Evolutionary conservation across 768 basidiomycete genomes (phyloP).

Genomic region (Lepiota venenata): DNA sequence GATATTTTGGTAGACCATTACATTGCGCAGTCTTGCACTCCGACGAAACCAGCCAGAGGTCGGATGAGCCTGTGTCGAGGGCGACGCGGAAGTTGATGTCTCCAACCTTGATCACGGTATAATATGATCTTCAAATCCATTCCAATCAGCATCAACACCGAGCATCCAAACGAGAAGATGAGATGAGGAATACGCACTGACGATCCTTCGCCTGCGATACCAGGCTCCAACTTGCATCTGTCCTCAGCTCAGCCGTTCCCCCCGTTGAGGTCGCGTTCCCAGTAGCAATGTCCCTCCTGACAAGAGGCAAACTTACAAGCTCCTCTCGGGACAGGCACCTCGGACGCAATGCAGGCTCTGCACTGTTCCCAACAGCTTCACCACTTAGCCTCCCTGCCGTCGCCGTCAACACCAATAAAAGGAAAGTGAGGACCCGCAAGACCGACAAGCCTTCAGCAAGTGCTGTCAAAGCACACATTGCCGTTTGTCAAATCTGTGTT

Average conservation of each 20-base stretch:
- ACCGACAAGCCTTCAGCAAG: background rate
- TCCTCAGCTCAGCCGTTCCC: slow-evolving; percentile 12
- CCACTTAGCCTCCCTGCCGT: background rate
- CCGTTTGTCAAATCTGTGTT: background rate
- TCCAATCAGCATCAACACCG: slow-evolving; percentile 8
- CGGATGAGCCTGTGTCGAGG: slow-evolving; percentile 73
- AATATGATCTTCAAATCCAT: slow-evolving; percentile 56
- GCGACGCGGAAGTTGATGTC: slow-evolving; percentile 63
- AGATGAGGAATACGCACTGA: slow-evolving; percentile 30
- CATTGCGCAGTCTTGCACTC: slow-evolving; percentile 56
- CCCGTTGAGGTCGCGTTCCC: background rate
- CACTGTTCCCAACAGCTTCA: background rate
- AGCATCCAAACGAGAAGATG: background rate
- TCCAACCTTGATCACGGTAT: slow-evolving; percentile 55
- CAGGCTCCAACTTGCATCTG: slow-evolving; percentile 37
- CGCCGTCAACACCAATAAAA: background rate
- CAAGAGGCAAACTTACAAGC: slow-evolving; percentile 4
- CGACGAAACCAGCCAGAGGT: slow-evolving; percentile 70
- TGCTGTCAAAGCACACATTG: background rate
- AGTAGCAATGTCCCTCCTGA: background rate
- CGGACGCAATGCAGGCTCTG: background rate
- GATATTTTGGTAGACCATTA: slow-evolving; percentile 62
- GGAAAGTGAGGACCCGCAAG: background rate
- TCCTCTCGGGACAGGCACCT: slow-evolving; percentile 5
- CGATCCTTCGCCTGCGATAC: slow-evolving; percentile 45